Evolutionary conservation across 345 rosid genomes (phyloP), one percentile per base, ranked within the genome.

Genomic region (Acer yangbiense): DNA sequence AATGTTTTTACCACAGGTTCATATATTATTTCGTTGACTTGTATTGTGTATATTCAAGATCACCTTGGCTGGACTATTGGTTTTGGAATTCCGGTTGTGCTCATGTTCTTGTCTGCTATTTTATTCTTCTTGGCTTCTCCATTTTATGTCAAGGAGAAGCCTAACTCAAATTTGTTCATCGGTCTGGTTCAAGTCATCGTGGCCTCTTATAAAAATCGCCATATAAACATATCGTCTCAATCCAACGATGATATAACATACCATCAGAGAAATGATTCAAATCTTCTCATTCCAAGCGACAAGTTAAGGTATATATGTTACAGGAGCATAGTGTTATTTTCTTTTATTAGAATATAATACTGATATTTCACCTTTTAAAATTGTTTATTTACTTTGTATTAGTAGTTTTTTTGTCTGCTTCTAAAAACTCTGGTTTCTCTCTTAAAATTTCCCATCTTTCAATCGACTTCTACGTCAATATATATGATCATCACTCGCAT

Each of bases 181-280:
- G 88, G 92, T 9, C 81, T 85, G 16, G 86, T 72, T 75, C 93
- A 84, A 76, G 93, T 87, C 68, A 13, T 84, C 8, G 77, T 83
- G 25, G 88, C 83, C 20, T 83, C 88, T 23, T 81, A 65, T 39
- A 80, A 65, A 52, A 85, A 85, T 25, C 76, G 88, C 63, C 69
- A 71, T 12, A 7, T 82, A 32, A 54, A 79, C 1, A 77, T 86
- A 44, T 52, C 87, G 32, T 43, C 79, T 0, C 69, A 75, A 35
- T 55, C 65, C 41, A 65, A 78, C 1, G 3, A 64, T 73, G 23
- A 71, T n/a, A 50, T 76, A 7, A 43, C 0, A 1, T 78, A 78
- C 69, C 52, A 75, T 76, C 65, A 44, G 12, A 68, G 61, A 25
- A 74, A 68, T 7, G 88, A 74, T n/a, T 71, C 88, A 61, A 44